A percentile compares a stretch with the other conserved stretches of the same genome.
Conservation (phyloP, 2,329 filamentous ascomycete species). For the Trichoderma hamatum region DNA sequence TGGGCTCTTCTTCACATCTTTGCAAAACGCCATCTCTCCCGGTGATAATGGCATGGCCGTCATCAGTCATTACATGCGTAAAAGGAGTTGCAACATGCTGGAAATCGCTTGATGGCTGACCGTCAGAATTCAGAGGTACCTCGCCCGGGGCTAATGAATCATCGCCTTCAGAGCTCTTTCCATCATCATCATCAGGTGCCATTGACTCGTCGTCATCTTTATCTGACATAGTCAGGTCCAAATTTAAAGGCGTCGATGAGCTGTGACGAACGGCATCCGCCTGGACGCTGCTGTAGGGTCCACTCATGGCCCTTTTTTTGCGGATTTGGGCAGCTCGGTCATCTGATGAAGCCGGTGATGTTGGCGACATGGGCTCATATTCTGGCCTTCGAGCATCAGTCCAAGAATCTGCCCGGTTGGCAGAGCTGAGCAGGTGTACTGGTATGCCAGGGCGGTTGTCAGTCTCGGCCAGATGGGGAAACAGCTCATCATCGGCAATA, state of each 20-base stretch:
- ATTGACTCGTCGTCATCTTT: conserved; percentile 39
- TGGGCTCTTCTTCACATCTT: conserved; percentile 87
- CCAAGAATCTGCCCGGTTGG: conserved; percentile 37
- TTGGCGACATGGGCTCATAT: conserved; percentile 33
- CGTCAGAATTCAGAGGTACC: neutral
- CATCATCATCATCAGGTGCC: conserved; percentile 16
- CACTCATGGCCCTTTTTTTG: conserved; percentile 43
- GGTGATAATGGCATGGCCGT: conserved; percentile 81
- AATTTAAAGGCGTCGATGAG: conserved; percentile 40
- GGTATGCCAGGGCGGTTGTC: conserved; percentile 39
- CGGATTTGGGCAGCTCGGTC: conserved; percentile 33
- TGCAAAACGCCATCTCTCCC: conserved; percentile 75
- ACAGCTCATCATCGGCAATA: conserved; percentile 46
- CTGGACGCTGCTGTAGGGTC: conserved; percentile 50
- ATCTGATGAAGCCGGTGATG: conserved; percentile 29
- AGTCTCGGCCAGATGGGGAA: conserved; percentile 40
- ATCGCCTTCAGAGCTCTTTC: neutral
- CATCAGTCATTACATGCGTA: conserved; percentile 74
- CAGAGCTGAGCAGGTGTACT: conserved; percentile 36
- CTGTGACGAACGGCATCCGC: conserved; percentile 48
- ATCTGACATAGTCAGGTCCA: conserved; percentile 41
- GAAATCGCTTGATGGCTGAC: conserved; percentile 37
- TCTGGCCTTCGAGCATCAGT: conserved; percentile 36
- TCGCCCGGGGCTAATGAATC: neutral
- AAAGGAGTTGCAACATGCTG: conserved; percentile 71